These are phyloP conservation scores for Chytriomyces sp. DNA, from an alignment of 192 early-diverging fungal genomes.

Conservation along the genomic window DNA sequence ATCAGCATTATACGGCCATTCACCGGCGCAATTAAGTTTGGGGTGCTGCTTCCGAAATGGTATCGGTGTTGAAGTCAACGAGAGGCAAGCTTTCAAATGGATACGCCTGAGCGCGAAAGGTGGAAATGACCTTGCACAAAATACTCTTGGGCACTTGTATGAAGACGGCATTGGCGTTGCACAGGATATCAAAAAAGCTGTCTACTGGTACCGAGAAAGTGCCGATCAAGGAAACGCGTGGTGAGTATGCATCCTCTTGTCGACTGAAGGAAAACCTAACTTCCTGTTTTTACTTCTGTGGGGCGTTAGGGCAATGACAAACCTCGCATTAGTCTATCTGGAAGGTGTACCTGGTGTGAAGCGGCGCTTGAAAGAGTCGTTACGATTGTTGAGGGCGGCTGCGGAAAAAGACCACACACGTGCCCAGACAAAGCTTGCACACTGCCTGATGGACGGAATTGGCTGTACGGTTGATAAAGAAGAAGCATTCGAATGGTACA, in stretches of 20 bases:
- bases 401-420: constrained; percentile 64
- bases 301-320: constrained; percentile 52
- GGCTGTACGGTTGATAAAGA: constrained; percentile 37
- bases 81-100: constrained; percentile 73
- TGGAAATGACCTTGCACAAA: constrained; percentile 76
- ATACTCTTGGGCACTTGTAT: constrained; percentile 81
- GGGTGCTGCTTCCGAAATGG: constrained; percentile 84
- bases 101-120: constrained; percentile 65
- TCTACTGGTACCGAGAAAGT: constrained; percentile 75
- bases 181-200: constrained; percentile 64
- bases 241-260: constrained; percentile 30
- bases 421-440: constrained; percentile 53
- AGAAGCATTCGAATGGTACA: constrained; percentile 64
- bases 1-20: constrained; percentile 57
- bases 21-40: constrained; percentile 69
- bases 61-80: constrained; percentile 70
- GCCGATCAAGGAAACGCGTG: constrained; percentile 73
- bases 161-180: constrained; percentile 77
- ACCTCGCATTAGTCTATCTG: constrained; percentile 52
- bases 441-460: constrained; percentile 40
- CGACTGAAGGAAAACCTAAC: background rate
- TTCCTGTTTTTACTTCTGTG: constrained; percentile 15
- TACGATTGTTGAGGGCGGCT: constrained; percentile 69
- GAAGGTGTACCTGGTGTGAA: constrained; percentile 65
- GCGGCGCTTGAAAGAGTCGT: constrained; percentile 61